Evolutionary conservation across 2,329 filamentous ascomycete genomes (phyloP).

Genomic region (Paracoccidioides lutzii): DNA sequence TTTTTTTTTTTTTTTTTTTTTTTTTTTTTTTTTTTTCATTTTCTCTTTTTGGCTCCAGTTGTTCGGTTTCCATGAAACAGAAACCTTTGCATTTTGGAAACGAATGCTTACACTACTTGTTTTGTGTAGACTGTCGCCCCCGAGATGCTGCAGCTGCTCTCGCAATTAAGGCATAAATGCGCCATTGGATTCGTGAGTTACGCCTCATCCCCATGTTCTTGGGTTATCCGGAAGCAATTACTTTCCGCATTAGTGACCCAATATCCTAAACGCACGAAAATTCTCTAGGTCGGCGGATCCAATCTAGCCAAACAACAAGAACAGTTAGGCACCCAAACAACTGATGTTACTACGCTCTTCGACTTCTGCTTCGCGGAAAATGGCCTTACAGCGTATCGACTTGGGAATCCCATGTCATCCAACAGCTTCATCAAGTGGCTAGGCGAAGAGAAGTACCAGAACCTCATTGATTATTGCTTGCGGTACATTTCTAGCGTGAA

Average conservation of each 20-base stretch:
- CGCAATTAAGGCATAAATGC: constrained; percentile 68
- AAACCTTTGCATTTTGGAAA: not conserved
- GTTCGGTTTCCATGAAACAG: not conserved
- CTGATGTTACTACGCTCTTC: constrained; percentile 70
- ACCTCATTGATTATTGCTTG: constrained; percentile 45
- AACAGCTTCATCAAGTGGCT: constrained; percentile 87
- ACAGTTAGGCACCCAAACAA: constrained; percentile 61
- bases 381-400: constrained; percentile 78
- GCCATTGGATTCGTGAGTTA: constrained; percentile 62
- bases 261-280: constrained; percentile 8
- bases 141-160: constrained; percentile 73
- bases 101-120: not conserved
- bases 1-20: not conserved
- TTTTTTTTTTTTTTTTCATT: not conserved
- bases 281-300: constrained; percentile 59
- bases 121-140: constrained; percentile 49
- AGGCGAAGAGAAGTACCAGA: constrained; percentile 64
- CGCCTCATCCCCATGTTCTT: not conserved
- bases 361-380: constrained; percentile 98
- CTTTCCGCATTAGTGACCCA: not conserved
- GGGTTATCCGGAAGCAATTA: not conserved
- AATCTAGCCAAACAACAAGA: constrained; percentile 92
- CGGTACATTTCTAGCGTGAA: constrained; percentile 50
- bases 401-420: constrained; percentile 61
- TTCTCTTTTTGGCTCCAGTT: not conserved